These are phyloP conservation scores for Wickerhamiella galacta DNA, from an alignment of 805 yeast genomes.

Conservation along the genomic window DNA sequence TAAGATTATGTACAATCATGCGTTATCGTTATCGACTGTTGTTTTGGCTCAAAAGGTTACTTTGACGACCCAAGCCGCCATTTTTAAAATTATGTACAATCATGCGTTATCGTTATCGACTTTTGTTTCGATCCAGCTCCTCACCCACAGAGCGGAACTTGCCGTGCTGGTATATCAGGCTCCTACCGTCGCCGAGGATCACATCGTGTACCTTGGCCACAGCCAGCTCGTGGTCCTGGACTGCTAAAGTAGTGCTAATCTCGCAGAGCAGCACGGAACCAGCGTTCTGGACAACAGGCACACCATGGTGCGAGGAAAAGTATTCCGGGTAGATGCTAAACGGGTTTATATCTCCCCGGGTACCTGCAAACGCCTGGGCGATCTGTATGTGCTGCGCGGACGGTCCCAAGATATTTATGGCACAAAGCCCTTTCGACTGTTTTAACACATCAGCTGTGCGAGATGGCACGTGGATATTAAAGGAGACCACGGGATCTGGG, in stretches of 20 bases:
- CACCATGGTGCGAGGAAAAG: constrained; percentile 7
- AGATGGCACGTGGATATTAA: constrained; percentile 77
- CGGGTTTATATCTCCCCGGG: constrained; percentile 24
- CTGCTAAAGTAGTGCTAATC: constrained; percentile 18
- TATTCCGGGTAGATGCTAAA: constrained; percentile 18
- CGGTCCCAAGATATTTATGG: constrained; percentile 64
- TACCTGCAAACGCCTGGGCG: constrained; percentile 51
- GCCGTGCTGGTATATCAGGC: constrained; percentile 2
- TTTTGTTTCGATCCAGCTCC: not conserved
- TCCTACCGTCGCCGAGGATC: not conserved
- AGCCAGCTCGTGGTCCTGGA: constrained; percentile 86
- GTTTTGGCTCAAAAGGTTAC: too few relatives aligned
- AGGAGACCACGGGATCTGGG: constrained; percentile 67
- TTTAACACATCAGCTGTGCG: constrained; percentile 47
- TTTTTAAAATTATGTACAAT: too few relatives aligned
- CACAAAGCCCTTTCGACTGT: constrained; percentile 41
- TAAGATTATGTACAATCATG: too few relatives aligned
- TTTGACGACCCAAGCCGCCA: too few relatives aligned
- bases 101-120: too few relatives aligned
- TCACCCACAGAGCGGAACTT: constrained; percentile 1
- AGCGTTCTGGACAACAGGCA: constrained; percentile 18
- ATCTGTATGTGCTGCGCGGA: constrained; percentile 34
- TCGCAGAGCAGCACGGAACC: constrained; percentile 18
- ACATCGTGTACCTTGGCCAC: constrained; percentile 44
- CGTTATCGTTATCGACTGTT: too few relatives aligned